A percentile compares a stretch with the other conserved stretches of the same genome.
Conservation (phyloP, 164 flowering plant species). For the Annona cherimola region DNA sequence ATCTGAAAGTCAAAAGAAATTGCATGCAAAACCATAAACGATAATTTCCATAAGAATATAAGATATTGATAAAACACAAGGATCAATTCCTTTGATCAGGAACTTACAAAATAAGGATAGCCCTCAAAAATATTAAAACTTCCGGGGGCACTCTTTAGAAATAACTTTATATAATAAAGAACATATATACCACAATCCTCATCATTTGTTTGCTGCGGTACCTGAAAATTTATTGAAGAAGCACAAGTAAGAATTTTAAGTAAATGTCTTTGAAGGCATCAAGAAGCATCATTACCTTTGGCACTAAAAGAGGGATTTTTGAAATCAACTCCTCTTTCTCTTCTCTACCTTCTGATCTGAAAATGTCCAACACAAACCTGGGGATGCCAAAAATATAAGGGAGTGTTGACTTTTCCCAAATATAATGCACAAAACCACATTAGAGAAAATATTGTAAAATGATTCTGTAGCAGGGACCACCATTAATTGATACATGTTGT, state of each 20-base stretch:
- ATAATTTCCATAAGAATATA: neutral
- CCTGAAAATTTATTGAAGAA: slow-evolving; percentile 32
- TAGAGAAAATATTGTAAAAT: neutral
- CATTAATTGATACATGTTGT: neutral
- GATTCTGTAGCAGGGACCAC: neutral
- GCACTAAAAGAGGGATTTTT: slow-evolving; percentile 62
- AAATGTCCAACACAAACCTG: slow-evolving; percentile 67
- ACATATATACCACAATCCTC: slow-evolving; percentile 67
- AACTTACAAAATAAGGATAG: slow-evolving; percentile 65
- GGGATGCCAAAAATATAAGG: slow-evolving; percentile 2
- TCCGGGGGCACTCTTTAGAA: slow-evolving; percentile 57
- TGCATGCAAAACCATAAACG: neutral
- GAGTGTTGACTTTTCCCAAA: neutral
- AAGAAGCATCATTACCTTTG: slow-evolving; percentile 38
- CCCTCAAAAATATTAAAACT: slow-evolving; percentile 40
- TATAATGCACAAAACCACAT: neutral
- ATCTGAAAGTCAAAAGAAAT: slow-evolving; percentile 4
- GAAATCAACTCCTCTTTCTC: slow-evolving; percentile 24
- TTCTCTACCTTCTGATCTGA: slow-evolving; percentile 34
- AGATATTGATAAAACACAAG: neutral
- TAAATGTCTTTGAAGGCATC: neutral
- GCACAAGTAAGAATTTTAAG: slow-evolving; percentile 3
- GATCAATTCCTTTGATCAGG: neutral
- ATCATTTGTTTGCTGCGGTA: slow-evolving; percentile 64
- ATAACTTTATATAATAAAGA: slow-evolving; percentile 55